These are phyloP conservation scores for Helotiales sp. DNA, from an alignment of 2,329 filamentous ascomycete species.

Conservation along the genomic window DNA sequence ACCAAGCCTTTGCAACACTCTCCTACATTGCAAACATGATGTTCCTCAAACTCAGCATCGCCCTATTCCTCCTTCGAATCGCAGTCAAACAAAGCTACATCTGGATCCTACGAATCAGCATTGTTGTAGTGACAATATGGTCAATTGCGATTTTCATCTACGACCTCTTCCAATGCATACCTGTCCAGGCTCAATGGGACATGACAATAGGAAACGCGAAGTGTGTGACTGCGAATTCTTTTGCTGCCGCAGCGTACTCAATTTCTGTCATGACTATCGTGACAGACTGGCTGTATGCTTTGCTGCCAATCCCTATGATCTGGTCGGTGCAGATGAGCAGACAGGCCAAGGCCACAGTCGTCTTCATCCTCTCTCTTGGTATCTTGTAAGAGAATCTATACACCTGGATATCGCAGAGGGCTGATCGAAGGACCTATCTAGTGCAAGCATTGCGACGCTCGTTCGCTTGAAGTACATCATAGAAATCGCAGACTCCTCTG, in stretches of 20 bases:
- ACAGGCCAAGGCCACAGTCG: constrained; percentile 40
- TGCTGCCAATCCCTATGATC: constrained; percentile 44
- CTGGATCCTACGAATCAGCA: constrained; percentile 47
- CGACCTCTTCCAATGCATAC: constrained; percentile 25
- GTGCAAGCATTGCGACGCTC: constrained; percentile 55
- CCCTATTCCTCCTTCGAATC: constrained; percentile 51
- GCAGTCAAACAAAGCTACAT: constrained; percentile 46
- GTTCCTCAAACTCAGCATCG: constrained; percentile 24
- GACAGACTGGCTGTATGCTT: constrained; percentile 48
- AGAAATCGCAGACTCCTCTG: constrained; percentile 14
- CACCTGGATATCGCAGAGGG: constrained; percentile 22
- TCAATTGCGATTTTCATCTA: constrained; percentile 47
- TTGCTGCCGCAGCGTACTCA: constrained; percentile 24
- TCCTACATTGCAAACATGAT: constrained; percentile 21
- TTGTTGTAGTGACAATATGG: constrained; percentile 49
- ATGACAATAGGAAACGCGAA: constrained; percentile 11
- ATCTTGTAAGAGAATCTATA: constrained; percentile 38
- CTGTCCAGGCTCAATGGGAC: constrained; percentile 51
- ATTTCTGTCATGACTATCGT: constrained; percentile 47
- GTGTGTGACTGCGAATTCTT: constrained; percentile 9
- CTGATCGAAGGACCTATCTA: not conserved
- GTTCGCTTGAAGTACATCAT: constrained; percentile 42
- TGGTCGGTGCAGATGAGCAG: constrained; percentile 38
- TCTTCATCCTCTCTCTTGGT: constrained; percentile 20
- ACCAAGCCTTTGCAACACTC: constrained; percentile 45